Evolutionary conservation across 2,329 filamentous ascomycete genomes (phyloP).

Genomic region (Colletotrichum somersetense): DNA sequence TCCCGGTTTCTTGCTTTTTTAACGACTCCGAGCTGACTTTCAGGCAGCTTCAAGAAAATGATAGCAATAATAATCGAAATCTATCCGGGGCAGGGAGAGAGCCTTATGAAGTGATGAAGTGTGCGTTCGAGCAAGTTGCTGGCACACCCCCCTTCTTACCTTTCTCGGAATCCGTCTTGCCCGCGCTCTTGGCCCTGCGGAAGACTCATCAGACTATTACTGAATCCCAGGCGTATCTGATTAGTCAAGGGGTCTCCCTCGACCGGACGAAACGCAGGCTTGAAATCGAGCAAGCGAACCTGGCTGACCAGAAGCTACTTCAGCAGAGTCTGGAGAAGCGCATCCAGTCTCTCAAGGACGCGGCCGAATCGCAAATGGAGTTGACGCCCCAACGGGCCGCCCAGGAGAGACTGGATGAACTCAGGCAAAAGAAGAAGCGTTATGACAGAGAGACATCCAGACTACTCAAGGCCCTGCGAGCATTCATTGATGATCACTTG

Average conservation of each 20-base stretch:
- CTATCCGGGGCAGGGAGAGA: conserved; percentile 34
- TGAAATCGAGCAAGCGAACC: conserved; percentile 62
- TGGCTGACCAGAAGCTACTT: conserved; percentile 69
- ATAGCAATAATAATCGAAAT: conserved; percentile 23
- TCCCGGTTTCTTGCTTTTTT: background rate
- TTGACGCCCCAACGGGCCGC: conserved; percentile 72
- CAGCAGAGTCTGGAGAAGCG: conserved; percentile 66
- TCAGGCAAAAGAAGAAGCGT: conserved; percentile 68
- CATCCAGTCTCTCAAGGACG: conserved; percentile 69
- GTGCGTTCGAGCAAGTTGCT: conserved; percentile 75
- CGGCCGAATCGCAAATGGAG: conserved; percentile 67
- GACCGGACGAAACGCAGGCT: conserved; percentile 61
- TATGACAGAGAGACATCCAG: conserved; percentile 72
- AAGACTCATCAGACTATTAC: conserved; percentile 73
- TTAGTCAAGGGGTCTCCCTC: conserved; percentile 56
- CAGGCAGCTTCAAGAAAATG: conserved; percentile 43
- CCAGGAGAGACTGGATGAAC: conserved; percentile 70
- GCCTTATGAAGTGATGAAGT: conserved; percentile 66
- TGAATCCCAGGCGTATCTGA: conserved; percentile 73
- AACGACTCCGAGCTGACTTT: background rate
- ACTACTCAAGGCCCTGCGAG: conserved; percentile 73
- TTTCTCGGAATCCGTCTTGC: conserved; percentile 74
- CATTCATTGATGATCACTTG: conserved; percentile 78
- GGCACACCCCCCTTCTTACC: conserved; percentile 75
- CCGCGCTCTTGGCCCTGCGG: conserved; percentile 78